Percentiles rank a stretch among this genome's conserved stretches.
These are phyloP conservation scores for Cyberlindnera veronae DNA, from an alignment of 805 yeast species.

Conservation along the genomic window DNA sequence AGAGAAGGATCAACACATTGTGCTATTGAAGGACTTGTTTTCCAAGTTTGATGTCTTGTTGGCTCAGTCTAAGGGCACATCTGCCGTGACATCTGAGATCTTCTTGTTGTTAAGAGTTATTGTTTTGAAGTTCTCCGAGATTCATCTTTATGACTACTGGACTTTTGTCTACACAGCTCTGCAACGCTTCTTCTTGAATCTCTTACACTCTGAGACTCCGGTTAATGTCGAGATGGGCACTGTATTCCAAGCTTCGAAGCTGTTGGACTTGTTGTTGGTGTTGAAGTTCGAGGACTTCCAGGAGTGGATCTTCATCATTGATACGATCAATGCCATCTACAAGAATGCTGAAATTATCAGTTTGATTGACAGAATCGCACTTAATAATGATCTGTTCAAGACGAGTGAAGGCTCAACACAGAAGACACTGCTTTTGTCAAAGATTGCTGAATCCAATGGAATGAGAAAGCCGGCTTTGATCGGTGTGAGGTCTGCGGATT, in stretches of 20 bases:
- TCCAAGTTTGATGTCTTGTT: conserved; percentile 41
- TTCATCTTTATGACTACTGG: conserved; percentile 71
- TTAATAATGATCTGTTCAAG: conserved; percentile 14
- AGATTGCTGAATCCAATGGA: conserved; percentile 19
- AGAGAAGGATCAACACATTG: conserved; percentile 52
- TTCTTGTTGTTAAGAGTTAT: conserved; percentile 63
- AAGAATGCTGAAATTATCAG: conserved; percentile 31
- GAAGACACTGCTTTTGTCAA: conserved; percentile 16
- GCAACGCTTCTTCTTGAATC: conserved; percentile 44
- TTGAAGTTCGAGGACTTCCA: conserved; percentile 75
- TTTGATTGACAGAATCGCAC: conserved; percentile 25
- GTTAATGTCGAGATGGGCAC: conserved; percentile 38
- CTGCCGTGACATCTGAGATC: conserved; percentile 37
- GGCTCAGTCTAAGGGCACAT: conserved; percentile 31
- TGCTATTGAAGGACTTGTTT: conserved; percentile 46
- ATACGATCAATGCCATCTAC: conserved; percentile 56
- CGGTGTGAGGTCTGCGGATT: conserved; percentile 38
- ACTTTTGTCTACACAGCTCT: conserved; percentile 59
- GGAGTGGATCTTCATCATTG: conserved; percentile 85
- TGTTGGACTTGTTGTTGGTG: conserved; percentile 70
- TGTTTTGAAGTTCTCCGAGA: conserved; percentile 55
- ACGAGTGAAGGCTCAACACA: conserved; percentile 23
- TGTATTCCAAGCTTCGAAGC: conserved; percentile 62
- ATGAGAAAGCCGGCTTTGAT: conserved; percentile 34
- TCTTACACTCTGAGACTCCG: conserved; percentile 29